phyloP scores from a whole-genome alignment of 371 early-diverging fungal genomes.

The Actinomucor elegans region DNA sequence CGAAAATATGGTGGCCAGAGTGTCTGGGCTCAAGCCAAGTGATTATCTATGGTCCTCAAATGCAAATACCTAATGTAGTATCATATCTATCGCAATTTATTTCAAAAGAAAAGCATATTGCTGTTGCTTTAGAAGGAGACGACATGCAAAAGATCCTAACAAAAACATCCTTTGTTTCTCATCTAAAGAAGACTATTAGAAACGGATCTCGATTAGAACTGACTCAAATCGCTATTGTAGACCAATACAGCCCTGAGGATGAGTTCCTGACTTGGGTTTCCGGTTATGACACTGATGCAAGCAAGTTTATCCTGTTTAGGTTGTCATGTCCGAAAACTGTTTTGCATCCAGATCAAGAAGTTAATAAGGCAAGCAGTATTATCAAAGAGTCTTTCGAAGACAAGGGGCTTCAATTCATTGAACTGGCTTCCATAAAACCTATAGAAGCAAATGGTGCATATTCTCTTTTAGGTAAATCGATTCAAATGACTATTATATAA shows the following conservation, averaged over 20 bases:
- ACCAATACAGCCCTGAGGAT: not conserved
- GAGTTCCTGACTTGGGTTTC: not conserved
- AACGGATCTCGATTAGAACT: not conserved
- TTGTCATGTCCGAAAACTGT: not conserved
- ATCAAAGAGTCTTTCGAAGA: not conserved
- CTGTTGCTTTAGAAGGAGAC: not conserved
- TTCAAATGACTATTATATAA: too few relatives aligned
- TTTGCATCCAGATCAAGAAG: not conserved
- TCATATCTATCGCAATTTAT: constrained; percentile 5
- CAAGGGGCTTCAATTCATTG: not conserved
- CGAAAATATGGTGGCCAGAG: constrained; percentile 38
- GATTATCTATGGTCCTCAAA: constrained; percentile 13
- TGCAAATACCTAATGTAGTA: not conserved
- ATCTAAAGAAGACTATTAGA: not conserved
- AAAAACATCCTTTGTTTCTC: not conserved
- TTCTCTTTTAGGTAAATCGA: too few relatives aligned
- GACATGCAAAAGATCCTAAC: not conserved
- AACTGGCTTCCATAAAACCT: not conserved
- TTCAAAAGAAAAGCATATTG: not conserved
- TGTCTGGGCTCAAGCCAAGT: constrained; percentile 16
- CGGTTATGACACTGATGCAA: not conserved
- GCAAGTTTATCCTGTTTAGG: not conserved
- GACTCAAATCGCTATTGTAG: not conserved
- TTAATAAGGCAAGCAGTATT: not conserved
- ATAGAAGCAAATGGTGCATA: too few relatives aligned